phyloP scores from a whole-genome alignment of 2,329 filamentous ascomycete genomes.

The Diplocarpon mali region DNA sequence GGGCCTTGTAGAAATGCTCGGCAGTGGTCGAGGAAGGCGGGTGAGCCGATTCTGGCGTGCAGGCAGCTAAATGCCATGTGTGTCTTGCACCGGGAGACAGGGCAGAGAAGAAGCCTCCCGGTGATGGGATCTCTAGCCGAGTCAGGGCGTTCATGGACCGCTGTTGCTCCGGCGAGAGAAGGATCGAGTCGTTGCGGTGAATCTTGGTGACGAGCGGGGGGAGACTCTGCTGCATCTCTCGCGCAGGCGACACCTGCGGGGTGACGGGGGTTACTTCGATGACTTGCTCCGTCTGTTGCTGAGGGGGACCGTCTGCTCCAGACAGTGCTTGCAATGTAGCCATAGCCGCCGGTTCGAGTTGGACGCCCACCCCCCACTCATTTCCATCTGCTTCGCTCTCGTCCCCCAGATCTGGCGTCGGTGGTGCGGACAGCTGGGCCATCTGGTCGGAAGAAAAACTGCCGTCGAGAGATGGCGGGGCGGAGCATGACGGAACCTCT shows the following conservation, averaged over 20 bases:
- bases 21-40: conserved; percentile 83
- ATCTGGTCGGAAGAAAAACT: conserved; percentile 83
- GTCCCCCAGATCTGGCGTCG: conserved; percentile 63
- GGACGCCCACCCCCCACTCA: conserved; percentile 58
- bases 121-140: conserved; percentile 78
- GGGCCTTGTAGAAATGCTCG: conserved; percentile 79
- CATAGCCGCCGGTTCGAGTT: conserved; percentile 69
- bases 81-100: conserved; percentile 64
- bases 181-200: conserved; percentile 28
- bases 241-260: conserved; percentile 26
- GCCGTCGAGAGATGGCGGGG: conserved; percentile 74
- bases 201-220: conserved; percentile 37
- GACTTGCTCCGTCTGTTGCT: conserved; percentile 44
- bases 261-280: conserved; percentile 34
- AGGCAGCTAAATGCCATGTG: conserved; percentile 63
- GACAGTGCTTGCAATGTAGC: conserved; percentile 69
- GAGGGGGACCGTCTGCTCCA: conserved; percentile 46
- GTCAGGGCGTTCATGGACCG: conserved; percentile 62
- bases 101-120: conserved; percentile 82
- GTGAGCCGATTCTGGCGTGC: conserved; percentile 40
- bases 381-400: conserved; percentile 43
- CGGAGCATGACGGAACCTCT: conserved; percentile 62
- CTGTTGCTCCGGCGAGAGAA: conserved; percentile 39
- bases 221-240: conserved; percentile 43
- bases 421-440: conserved; percentile 70